Conservation (phyloP, 495 filamentous ascomycete genomes). For the Aspergillus taichungensis region DNA sequence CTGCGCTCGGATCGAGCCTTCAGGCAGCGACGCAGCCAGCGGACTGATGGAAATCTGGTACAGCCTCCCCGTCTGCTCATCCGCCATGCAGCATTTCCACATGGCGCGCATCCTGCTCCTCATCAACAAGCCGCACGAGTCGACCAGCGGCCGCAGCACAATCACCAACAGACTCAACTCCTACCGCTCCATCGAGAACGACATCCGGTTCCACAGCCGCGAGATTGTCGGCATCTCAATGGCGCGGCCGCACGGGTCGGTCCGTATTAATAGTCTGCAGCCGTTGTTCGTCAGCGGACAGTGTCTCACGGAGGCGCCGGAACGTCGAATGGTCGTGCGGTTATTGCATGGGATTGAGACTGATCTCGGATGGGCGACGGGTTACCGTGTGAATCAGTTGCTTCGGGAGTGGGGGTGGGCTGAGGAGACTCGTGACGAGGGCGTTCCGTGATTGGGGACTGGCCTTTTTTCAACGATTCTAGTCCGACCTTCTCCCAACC, state of each 20-base stretch:
- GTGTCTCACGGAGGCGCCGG: slow-evolving; percentile 42
- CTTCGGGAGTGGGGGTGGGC: slow-evolving; percentile 49
- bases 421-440: slow-evolving; percentile 8
- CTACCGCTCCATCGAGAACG: slow-evolving; percentile 43
- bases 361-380: slow-evolving; percentile 56
- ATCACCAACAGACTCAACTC: slow-evolving; percentile 43
- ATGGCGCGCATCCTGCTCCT: slow-evolving; percentile 55
- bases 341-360: slow-evolving; percentile 48
- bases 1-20: slow-evolving; percentile 31
- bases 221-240: slow-evolving; percentile 51
- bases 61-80: slow-evolving; percentile 53
- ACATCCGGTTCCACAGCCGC: slow-evolving; percentile 48
- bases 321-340: slow-evolving; percentile 41
- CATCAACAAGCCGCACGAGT: slow-evolving; percentile 53
- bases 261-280: slow-evolving; percentile 51
- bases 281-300: slow-evolving; percentile 55
- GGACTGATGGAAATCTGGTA: slow-evolving; percentile 54
- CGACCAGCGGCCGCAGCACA: slow-evolving; percentile 41
- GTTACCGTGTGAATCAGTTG: slow-evolving; percentile 50
- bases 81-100: slow-evolving; percentile 57
- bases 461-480: background rate
- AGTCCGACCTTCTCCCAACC: background rate
- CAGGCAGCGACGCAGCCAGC: slow-evolving; percentile 20
- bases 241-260: slow-evolving; percentile 43
- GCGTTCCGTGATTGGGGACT: slow-evolving; percentile 3